Evolutionary conservation across 2,329 filamentous ascomycete species (phyloP).

Genomic region (Neoscytalidium dimidiatum): DNA sequence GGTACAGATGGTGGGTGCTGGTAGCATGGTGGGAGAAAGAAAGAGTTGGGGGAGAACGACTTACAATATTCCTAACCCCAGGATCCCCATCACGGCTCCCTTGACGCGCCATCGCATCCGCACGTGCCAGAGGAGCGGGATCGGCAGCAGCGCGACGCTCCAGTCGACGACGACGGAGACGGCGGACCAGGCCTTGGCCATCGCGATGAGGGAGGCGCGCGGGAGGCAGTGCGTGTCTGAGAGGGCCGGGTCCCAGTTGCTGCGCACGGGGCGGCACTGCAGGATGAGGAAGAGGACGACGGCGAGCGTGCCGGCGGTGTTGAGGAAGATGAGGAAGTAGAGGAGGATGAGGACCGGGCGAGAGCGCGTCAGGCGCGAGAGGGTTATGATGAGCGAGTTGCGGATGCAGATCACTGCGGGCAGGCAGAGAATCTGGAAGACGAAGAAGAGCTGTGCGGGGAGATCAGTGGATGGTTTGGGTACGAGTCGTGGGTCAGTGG

Average conservation of each 20-base stretch:
- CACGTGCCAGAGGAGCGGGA: background rate
- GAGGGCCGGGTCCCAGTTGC: background rate
- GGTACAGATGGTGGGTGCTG: background rate
- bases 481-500: conserved; percentile 24
- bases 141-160: background rate
- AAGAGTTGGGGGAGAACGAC: background rate
- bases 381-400: background rate
- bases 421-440: background rate
- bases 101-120: background rate
- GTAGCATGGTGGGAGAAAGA: background rate
- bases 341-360: background rate
- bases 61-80: background rate
- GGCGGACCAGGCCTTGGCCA: background rate
- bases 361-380: background rate
- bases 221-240: background rate
- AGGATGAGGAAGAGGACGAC: background rate
- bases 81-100: background rate
- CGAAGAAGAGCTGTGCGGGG: background rate
- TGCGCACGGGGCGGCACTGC: background rate
- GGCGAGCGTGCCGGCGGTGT: background rate
- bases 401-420: conserved; percentile 30
- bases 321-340: background rate
- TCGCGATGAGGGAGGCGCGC: background rate
- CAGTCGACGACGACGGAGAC: background rate
- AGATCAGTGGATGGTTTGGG: background rate